phyloP scores from a whole-genome alignment of 768 basidiomycete genomes.

The Trametes maxima region DNA sequence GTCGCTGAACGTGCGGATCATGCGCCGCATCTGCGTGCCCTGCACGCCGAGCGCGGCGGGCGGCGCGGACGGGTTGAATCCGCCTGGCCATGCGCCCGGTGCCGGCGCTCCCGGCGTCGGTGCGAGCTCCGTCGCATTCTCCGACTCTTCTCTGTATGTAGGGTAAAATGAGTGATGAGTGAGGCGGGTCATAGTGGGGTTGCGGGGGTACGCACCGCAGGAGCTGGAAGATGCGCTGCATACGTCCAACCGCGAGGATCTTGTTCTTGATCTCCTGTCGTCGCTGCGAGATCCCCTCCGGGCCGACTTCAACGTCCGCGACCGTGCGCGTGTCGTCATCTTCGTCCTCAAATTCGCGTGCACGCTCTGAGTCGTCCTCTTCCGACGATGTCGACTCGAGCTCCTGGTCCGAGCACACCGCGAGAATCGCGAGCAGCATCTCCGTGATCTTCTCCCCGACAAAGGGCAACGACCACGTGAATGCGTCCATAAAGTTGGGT shows the following conservation, averaged over 20 bases:
- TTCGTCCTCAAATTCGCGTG: constrained; percentile 22
- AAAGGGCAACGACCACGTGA: constrained; percentile 98
- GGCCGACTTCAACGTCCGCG: constrained; percentile 35
- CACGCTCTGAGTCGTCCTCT: constrained; percentile 34
- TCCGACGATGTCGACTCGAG: constrained; percentile 62
- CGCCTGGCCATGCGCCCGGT: constrained; percentile 33
- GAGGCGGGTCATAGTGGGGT: no score
- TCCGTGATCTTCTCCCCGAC: constrained; percentile 99
- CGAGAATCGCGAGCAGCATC: constrained; percentile 96
- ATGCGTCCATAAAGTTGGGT: constrained; percentile 99
- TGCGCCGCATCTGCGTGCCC: constrained; percentile 56
- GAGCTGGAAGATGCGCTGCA: constrained; percentile 89
- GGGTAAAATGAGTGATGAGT: neutral
- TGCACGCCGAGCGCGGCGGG: constrained; percentile 65
- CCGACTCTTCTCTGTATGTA: constrained; percentile 71
- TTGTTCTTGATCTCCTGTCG: constrained; percentile 88
- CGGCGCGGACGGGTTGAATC: constrained; percentile 22
- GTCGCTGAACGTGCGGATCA: constrained; percentile 74
- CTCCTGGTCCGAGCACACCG: constrained; percentile 95
- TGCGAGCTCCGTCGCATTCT: constrained; percentile 71
- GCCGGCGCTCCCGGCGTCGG: constrained; percentile 25
- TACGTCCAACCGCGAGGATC: constrained; percentile 88
- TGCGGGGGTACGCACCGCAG: constrained; percentile 62
- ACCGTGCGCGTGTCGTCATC: constrained; percentile 27
- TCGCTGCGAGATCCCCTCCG: constrained; percentile 52